Base-by-base conservation (phyloP, 257 asterid genomes). In the Solanum acaule region DNA sequence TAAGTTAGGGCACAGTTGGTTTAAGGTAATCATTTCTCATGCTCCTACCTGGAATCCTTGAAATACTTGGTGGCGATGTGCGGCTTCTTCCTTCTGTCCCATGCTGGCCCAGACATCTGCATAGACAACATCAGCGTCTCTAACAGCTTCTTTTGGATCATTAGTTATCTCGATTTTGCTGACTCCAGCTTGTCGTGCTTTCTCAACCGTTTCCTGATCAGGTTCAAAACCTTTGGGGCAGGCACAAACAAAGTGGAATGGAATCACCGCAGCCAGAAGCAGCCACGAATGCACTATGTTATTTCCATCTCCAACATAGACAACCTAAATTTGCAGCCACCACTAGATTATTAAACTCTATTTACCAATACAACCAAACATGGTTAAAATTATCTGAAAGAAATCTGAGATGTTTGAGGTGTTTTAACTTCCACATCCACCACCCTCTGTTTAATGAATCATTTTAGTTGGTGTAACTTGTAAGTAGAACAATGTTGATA, bases 41-140 rank as follows among this genome's bases (percentile, higher is more conserved):
- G 77, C 42, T 73, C 87, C 27, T 92, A 96, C 99, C 98, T 97
- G 98, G 94, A 96, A 97, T 70, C 96, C 98, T 92, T 95, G 96
- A 90, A 96, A 97, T 40, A 91, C 99, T 90, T 90, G 90, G 42
- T 92, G 95, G 27, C 99, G 98, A 88, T 95, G 88, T 81, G 94
- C 98, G 91, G 99, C 98, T 94, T 97, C 99, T 88, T 96, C 98
- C 92, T 97, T 97, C 89, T 97, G 98, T 49, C 99, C 99, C 98
- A 96, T 96, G 92, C 99, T 95, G 35, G 99, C 99, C 99, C 99
- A 97, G 86, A 97, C 99, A 93, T 97, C 99, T 40, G 99, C 87
- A 89, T 97, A 97, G 86, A 97, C 95, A 79, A 97, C 98, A 89
- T 97, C 99, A 86, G 99, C 98, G 67, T 98, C 99, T 87, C 46